phyloP scores from a whole-genome alignment of 306 rosid genomes.

The Medicago lupulina region DNA sequence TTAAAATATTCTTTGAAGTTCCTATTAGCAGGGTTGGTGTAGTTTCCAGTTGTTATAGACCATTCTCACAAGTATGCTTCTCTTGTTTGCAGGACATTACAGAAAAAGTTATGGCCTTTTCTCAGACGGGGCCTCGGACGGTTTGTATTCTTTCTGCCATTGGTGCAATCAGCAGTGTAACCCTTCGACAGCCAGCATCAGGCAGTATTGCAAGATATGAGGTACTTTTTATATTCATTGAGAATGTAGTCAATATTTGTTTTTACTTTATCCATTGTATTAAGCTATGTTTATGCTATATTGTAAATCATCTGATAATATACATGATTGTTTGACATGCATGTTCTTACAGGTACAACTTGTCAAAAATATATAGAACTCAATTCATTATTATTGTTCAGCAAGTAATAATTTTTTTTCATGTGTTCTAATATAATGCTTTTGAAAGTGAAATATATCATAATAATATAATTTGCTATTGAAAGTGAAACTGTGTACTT shows the following conservation, averaged over 20 bases:
- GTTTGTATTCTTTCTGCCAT: slow-evolving; percentile 88
- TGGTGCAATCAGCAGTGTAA: slow-evolving; percentile 76
- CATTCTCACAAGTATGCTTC: slow-evolving; percentile 31
- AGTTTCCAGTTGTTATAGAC: slow-evolving; percentile 25
- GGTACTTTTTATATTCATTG: slow-evolving; percentile 53
- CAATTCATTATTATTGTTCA: background rate
- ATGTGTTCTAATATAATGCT: background rate
- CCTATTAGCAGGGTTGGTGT: slow-evolving; percentile 1
- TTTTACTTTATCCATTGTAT: slow-evolving; percentile 15
- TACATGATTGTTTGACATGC: slow-evolving; percentile 13
- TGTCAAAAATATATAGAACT: background rate
- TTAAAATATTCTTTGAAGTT: background rate
- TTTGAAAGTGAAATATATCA: slow-evolving; percentile 1
- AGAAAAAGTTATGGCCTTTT: slow-evolving; percentile 66
- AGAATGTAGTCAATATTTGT: slow-evolving; percentile 10
- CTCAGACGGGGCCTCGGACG: slow-evolving; percentile 88
- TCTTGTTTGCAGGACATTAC: slow-evolving; percentile 74
- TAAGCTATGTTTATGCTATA: slow-evolving; percentile 12
- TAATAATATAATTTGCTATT: background rate
- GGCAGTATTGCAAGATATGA: slow-evolving; percentile 73
- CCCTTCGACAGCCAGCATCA: slow-evolving; percentile 76
- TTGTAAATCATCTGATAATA: slow-evolving; percentile 12
- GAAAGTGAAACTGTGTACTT: background rate
- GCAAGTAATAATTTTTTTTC: background rate
- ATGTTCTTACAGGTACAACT: slow-evolving; percentile 4